phyloP scores from a whole-genome alignment of 108 stramenopile genomes.

The Fragilaria radians region DNA sequence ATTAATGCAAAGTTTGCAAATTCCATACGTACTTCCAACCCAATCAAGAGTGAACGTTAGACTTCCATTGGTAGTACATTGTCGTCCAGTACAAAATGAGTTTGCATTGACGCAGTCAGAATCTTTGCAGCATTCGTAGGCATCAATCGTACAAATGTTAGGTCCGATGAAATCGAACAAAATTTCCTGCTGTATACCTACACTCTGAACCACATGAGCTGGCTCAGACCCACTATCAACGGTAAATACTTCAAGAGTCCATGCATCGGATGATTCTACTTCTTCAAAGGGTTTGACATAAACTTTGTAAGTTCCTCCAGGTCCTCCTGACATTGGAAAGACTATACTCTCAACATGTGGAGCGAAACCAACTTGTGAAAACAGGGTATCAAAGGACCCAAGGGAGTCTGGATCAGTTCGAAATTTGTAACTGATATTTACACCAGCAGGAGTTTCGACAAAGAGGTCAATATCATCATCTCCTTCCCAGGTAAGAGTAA shows the following conservation, averaged over 20 bases:
- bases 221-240: background rate
- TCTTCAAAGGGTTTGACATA: background rate
- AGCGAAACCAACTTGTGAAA: background rate
- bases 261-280: background rate
- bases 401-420: background rate
- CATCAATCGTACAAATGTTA: background rate
- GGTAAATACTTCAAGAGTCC: background rate
- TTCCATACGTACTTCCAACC: background rate
- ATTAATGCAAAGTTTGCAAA: background rate
- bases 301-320: constrained; percentile 2
- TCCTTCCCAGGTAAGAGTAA: constrained; percentile 24
- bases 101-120: background rate
- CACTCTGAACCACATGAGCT: background rate
- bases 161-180: background rate
- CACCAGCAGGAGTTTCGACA: background rate
- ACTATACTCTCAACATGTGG: constrained; percentile 1
- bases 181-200: background rate
- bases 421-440: background rate
- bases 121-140: background rate
- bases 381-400: constrained; percentile 2
- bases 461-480: constrained; percentile 1
- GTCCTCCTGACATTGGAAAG: constrained; percentile 1
- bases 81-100: background rate
- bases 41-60: background rate
- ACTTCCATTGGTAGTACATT: background rate